Percentiles rank a stretch among this genome's conserved stretches.
Conservation (phyloP, 2,329 filamentous ascomycete genomes). For the Aspergillus versicolor region DNA sequence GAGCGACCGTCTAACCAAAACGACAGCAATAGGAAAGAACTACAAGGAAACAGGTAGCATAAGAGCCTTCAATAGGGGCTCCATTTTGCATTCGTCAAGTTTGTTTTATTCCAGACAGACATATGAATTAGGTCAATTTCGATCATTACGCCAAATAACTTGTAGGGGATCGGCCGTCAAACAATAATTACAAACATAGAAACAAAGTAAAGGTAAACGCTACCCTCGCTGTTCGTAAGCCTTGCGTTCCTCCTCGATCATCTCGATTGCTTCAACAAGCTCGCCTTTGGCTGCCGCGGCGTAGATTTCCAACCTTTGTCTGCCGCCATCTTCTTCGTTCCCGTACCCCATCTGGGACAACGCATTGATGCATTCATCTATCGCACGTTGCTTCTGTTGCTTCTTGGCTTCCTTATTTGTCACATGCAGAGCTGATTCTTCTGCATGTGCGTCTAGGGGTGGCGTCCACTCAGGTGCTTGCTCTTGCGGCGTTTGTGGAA, state of each 20-base stretch:
- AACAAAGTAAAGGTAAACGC: not conserved
- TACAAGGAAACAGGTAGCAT: not conserved
- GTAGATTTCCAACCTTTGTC: slow-evolving; percentile 43
- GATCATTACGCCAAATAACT: not conserved
- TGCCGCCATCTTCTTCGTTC: slow-evolving; percentile 33
- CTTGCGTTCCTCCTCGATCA: slow-evolving; percentile 51
- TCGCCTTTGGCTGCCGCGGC: slow-evolving; percentile 45
- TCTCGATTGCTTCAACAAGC: slow-evolving; percentile 48
- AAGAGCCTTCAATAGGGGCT: not conserved
- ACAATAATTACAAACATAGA: not conserved
- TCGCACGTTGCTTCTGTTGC: slow-evolving; percentile 15
- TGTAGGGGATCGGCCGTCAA: not conserved
- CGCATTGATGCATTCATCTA: slow-evolving; percentile 40
- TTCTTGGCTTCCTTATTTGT: not conserved
- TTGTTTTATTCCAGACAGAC: not conserved
- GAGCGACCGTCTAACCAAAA: too few species aligned
- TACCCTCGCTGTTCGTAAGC: slow-evolving; percentile 35
- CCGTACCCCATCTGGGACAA: slow-evolving; percentile 44
- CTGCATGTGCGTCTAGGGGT: not conserved
- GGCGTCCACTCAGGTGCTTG: not conserved
- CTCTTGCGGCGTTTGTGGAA: not conserved
- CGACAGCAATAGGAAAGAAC: not conserved
- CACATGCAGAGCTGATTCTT: not conserved
- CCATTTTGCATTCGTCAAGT: not conserved
- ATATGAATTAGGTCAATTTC: not conserved